Base-by-base conservation (phyloP, 768 basidiomycete species). In the Hygrophorus russula region DNA sequence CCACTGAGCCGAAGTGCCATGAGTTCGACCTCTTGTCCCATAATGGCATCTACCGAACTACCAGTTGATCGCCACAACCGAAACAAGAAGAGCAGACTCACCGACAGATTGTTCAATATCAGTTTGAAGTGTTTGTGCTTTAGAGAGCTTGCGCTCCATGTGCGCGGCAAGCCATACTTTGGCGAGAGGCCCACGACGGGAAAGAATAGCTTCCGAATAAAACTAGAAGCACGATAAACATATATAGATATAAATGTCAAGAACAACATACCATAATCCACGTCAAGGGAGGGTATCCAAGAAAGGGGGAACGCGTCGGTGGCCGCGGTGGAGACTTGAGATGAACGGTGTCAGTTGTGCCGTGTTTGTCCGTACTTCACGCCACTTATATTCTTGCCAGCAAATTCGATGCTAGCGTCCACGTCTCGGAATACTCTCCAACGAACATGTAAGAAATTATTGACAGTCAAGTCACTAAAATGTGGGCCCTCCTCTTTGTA, bases 151-250 rank as follows among this genome's bases (percentile, higher is more conserved):
- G 56, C 90, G 80, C 64, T 97, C 92, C 81, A 94, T 92, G 71
- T 97, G 94, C 1, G 96, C 94, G 33, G 94, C 93, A 42, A 99
- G 82, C 96, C 96, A 99, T 70, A 99, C 91, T 67, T 83, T 89
- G 29, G 91, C 94, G 31, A 99, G 70, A 3, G 94, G 89, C 35
- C 94, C 93, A 44, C 90, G 82, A 53, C 91, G 83, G 36, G 90
- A 89, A 51, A 96, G 74, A 62, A 98, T 90, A 29, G 89, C 82
- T 59, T 96, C 91, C 39, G 90, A 91, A 59, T 89, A 93, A 61
- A 92, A 92, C 88, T 88, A 45, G 7, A 24, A 11, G 15, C 11
- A 24, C 7, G 10, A 42, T 56, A 28, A 58, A 55, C 10, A 47
- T n/a, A 28, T 15, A 24, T 28, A 27, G 39, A 18, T 19, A 31